Conservation (phyloP, 169 alveolate species). For the Eimeria sp. region DNA sequence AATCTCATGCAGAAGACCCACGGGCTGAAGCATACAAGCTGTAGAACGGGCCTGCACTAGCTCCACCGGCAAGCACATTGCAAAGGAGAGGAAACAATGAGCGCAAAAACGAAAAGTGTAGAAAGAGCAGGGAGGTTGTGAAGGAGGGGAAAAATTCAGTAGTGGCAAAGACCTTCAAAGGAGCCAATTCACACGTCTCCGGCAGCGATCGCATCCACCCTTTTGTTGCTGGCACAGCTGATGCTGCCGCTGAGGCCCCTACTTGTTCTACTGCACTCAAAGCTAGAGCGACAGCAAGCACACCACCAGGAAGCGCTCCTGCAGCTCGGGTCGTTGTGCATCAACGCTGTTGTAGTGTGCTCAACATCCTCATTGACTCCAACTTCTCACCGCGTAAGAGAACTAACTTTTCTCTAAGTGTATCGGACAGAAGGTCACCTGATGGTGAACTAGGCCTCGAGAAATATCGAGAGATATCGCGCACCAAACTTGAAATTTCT, state of each 20-base stretch:
- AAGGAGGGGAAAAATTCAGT: not conserved
- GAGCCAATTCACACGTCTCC: not conserved
- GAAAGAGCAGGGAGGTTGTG: not conserved
- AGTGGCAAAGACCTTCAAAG: not conserved
- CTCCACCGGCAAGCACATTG: not conserved
- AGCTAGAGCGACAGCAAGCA: not conserved
- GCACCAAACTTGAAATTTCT: not conserved
- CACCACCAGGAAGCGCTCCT: no score
- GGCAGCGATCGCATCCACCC: not conserved
- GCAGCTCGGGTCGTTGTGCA: not conserved
- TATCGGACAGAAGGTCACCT: not conserved
- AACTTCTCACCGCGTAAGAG: not conserved
- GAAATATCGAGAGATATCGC: not conserved
- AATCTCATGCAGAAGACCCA: not conserved
- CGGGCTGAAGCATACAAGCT: not conserved
- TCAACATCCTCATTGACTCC: not conserved
- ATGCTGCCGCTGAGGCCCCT: not conserved
- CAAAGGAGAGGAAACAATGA: not conserved
- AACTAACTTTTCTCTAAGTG: not conserved
- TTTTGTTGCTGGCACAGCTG: not conserved
- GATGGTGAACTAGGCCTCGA: not conserved
- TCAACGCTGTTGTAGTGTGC: not conserved
- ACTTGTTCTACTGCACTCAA: not conserved
- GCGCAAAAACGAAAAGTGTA: not conserved
- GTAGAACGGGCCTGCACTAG: not conserved